Evolutionary conservation across 306 rosid genomes (phyloP).

Genomic region (Dryas drummondii): DNA sequence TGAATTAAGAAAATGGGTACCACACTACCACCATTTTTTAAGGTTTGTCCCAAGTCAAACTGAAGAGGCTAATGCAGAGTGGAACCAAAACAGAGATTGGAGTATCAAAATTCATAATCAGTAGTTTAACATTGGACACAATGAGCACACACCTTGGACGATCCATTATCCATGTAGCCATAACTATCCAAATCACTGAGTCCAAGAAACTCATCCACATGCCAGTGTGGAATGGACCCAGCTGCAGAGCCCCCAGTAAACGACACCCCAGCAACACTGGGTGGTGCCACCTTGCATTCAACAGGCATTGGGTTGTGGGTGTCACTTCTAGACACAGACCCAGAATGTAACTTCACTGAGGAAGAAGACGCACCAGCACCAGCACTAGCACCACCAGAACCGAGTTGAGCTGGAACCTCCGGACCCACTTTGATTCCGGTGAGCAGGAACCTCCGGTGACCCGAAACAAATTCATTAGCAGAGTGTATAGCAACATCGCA

Average conservation of each 20-base stretch:
- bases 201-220: conserved; percentile 65
- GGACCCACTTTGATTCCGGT: conserved; percentile 68
- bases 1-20: neutral
- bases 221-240: conserved; percentile 71
- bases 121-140: neutral
- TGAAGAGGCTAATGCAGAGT: neutral
- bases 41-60: neutral
- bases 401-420: conserved; percentile 45
- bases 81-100: neutral
- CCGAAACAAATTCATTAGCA: conserved; percentile 49
- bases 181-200: conserved; percentile 55
- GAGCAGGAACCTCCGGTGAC: conserved; percentile 70
- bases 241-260: conserved; percentile 59
- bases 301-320: conserved; percentile 36
- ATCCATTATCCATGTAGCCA: conserved; percentile 62
- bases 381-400: neutral
- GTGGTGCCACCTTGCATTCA: conserved; percentile 45
- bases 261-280: conserved; percentile 30
- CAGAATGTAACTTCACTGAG: conserved; percentile 40
- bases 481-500: conserved; percentile 76
- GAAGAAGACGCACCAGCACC: conserved; percentile 39
- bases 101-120: neutral
- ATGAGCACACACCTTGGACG: conserved; percentile 63
- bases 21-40: neutral
- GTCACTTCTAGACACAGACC: conserved; percentile 36